Base-by-base conservation (phyloP, 805 yeast genomes). In the Monosporozyma solicola region DNA sequence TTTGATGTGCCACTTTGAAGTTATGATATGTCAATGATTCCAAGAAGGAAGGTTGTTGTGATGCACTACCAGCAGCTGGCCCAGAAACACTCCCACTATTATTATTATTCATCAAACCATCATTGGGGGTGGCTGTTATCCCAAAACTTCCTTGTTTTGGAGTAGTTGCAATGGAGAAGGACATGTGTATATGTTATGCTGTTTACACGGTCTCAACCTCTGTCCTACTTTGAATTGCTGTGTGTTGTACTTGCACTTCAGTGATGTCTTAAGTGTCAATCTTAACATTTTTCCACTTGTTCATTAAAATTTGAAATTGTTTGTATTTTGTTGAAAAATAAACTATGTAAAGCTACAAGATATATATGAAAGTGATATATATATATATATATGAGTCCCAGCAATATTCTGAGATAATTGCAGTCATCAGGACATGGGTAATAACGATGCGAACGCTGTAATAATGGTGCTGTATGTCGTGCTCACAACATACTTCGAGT, bases 1-100 rank as follows among this genome's bases (percentile, higher is more conserved):
- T 79, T 67, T 92, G 97, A 66, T 90, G 95, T 4, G 92, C 90
- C 24, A 92, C 78, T 61, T 79, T 82, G 66, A 87, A 82, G 32
- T 66, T 69, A 25, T 66, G 55, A 32, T 53, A 51, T 33, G 52
- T 45, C 50, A 51, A 46, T 37, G 49, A 43, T 43, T 55, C 57
- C 10, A 50, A 48, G 46, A 55, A 49, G 43, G 46, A 45, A 20
- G 60, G 44, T 53, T 59, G 62, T 15, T 57, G 25, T 41, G 56
- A 54, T 24, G 24, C 10, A 4, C 16, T 24, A 5, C 29, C 46
- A 10, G 46, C 24, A 29, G n/a, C 16, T 24, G 25, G 16, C 10
- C 31, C 31, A 24, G 31, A 35, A 15, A 35, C 16, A 35, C 39
- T 35, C 16, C 16, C 39, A 35, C 39, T 16, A 35, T 35, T 35